Conservation (phyloP, 129 eudicot genomes). For the Artemisia argyi region DNA sequence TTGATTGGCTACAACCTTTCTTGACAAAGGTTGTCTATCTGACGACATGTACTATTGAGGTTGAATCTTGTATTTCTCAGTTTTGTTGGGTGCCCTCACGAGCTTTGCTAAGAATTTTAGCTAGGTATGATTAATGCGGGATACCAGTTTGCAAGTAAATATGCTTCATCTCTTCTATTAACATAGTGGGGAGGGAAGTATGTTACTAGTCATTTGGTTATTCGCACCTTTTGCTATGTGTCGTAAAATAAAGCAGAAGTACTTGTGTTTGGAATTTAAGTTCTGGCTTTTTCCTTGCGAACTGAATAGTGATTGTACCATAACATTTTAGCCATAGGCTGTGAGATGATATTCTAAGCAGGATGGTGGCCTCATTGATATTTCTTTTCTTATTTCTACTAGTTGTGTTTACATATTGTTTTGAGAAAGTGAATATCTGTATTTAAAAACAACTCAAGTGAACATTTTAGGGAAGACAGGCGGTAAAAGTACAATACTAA, state of each 20-base stretch:
- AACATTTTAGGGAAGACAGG: too few species aligned
- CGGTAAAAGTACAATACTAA: too few species aligned
- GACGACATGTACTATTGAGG: conserved; percentile 16
- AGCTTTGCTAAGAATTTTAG: background rate
- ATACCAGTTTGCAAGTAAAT: background rate
- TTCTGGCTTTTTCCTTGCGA: background rate
- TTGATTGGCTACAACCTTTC: background rate
- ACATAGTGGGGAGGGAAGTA: background rate
- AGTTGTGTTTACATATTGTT: too few species aligned
- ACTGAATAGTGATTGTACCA: background rate
- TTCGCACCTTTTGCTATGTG: background rate
- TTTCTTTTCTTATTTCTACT: too few species aligned
- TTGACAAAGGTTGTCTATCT: background rate
- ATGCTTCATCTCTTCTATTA: background rate
- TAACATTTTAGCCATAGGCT: background rate
- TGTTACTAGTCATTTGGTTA: background rate
- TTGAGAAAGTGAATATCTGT: too few species aligned
- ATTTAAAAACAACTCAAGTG: too few species aligned
- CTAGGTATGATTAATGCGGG: conserved; percentile 7
- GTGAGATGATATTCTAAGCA: background rate
- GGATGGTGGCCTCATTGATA: too few species aligned
- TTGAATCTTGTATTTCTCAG: conserved; percentile 13
- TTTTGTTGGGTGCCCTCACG: background rate
- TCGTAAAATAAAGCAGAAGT: background rate
- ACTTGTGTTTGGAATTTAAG: background rate